These are phyloP conservation scores for Lipomyces anomalus DNA, from an alignment of 805 yeast genomes.

Conservation along the genomic window DNA sequence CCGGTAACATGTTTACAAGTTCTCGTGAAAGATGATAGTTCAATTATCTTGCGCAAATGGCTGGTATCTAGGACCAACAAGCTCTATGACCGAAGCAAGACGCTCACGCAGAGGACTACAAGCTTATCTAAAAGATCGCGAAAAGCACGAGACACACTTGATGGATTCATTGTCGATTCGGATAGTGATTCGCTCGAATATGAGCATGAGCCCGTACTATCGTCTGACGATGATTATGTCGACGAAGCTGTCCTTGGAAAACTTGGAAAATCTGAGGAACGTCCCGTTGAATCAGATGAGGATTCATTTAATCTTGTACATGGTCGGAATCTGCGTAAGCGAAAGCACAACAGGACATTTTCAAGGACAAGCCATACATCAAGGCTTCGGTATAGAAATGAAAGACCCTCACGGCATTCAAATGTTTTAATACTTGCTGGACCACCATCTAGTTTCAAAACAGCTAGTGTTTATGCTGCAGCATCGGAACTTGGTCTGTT, in stretches of 20 bases:
- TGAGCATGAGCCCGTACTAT: constrained; percentile 11
- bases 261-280: constrained; percentile 4
- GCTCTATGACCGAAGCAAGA: neutral
- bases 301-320: neutral
- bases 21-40: constrained; percentile 42
- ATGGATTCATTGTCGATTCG: constrained; percentile 31
- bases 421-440: constrained; percentile 60
- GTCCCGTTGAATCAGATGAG: constrained; percentile 1
- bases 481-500: constrained; percentile 59
- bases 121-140: neutral
- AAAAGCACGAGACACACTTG: constrained; percentile 11
- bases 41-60: constrained; percentile 50
- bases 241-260: constrained; percentile 1
- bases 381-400: constrained; percentile 37
- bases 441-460: constrained; percentile 69
- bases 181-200: constrained; percentile 32
- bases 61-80: constrained; percentile 41
- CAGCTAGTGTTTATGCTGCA: constrained; percentile 63
- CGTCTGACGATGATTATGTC: constrained; percentile 19
- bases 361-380: no score
- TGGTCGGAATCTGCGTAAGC: neutral
- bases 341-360: neutral
- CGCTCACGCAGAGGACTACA: neutral
- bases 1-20: constrained; percentile 34
- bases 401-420: constrained; percentile 16